phyloP scores from a whole-genome alignment of 2,329 filamentous ascomycete genomes.

The Orbilia blumenaviensis region DNA sequence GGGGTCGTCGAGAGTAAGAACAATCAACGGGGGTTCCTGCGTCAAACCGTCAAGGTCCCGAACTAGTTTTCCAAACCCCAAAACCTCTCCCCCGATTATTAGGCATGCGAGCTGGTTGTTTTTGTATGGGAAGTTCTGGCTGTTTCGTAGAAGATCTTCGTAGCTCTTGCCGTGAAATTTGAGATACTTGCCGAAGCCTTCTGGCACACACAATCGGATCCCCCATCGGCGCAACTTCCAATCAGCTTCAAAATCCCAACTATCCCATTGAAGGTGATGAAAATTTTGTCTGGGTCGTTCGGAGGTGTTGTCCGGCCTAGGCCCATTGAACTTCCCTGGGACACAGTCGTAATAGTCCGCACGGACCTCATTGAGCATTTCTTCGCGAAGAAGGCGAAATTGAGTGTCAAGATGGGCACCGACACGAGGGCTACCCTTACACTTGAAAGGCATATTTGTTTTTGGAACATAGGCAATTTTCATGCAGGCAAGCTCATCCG shows the following conservation, averaged over 20 bases:
- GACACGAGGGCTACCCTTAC: slow-evolving; percentile 60
- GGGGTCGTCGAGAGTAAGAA: slow-evolving; percentile 64
- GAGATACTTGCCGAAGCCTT: slow-evolving; percentile 59
- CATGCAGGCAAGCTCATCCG: slow-evolving; percentile 69
- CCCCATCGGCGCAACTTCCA: slow-evolving; percentile 31
- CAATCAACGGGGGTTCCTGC: slow-evolving; percentile 63
- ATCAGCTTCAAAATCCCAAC: slow-evolving; percentile 63
- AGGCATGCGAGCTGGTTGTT: slow-evolving; percentile 72
- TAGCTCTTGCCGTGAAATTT: slow-evolving; percentile 58
- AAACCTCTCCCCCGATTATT: slow-evolving; percentile 64
- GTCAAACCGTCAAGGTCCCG: slow-evolving; percentile 65
- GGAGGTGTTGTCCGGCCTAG: slow-evolving; percentile 59
- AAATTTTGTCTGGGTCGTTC: slow-evolving; percentile 61
- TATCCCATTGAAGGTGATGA: slow-evolving; percentile 57
- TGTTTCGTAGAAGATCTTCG: slow-evolving; percentile 62
- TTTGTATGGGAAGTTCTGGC: slow-evolving; percentile 65
- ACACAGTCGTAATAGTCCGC: slow-evolving; percentile 68
- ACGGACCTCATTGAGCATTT: slow-evolving; percentile 73
- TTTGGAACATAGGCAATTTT: slow-evolving; percentile 68
- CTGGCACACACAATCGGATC: slow-evolving; percentile 62
- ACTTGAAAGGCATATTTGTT: slow-evolving; percentile 61
- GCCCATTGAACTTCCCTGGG: slow-evolving; percentile 63
- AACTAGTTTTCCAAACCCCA: slow-evolving; percentile 71
- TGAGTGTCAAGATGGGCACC: slow-evolving; percentile 72
- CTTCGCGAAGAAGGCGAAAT: slow-evolving; percentile 75